Conservation (phyloP, 768 basidiomycete genomes). For the Auriscalpium microsporum region DNA sequence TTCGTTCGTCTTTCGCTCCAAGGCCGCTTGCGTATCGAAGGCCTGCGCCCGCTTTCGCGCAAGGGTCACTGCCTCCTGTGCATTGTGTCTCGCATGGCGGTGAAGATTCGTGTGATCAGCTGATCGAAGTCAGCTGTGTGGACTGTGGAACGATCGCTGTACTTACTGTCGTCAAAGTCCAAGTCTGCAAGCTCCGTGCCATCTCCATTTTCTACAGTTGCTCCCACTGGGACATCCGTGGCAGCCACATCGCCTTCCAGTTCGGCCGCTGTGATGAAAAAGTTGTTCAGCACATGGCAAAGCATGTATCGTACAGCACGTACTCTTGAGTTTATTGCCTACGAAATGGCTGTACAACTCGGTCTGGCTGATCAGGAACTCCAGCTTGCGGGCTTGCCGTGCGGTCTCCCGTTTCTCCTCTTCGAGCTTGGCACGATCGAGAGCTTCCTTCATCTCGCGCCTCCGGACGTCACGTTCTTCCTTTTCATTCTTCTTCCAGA, state of each 20-base stretch:
- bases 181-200: conserved; percentile 54
- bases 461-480: conserved; percentile 90
- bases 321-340: conserved; percentile 90
- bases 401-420: conserved; percentile 93
- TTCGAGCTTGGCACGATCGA: conserved; percentile 78
- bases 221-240: conserved; percentile 44
- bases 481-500: conserved; percentile 98
- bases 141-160: background rate
- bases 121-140: conserved; percentile 22
- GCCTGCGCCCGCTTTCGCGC: conserved; percentile 73
- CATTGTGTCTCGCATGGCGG: conserved; percentile 78
- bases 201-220: conserved; percentile 49
- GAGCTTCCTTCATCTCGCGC: conserved; percentile 90
- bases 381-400: conserved; percentile 89
- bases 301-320: conserved; percentile 18
- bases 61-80: conserved; percentile 77
- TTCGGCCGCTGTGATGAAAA: conserved; percentile 52
- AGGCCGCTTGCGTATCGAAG: conserved; percentile 78
- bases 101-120: conserved; percentile 85
- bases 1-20: conserved; percentile 75
- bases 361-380: conserved; percentile 97
- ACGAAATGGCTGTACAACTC: conserved; percentile 99
- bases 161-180: conserved; percentile 84
- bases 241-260: conserved; percentile 53
- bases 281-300: conserved; percentile 13